Evolutionary conservation across 2,329 filamentous ascomycete genomes (phyloP).

Genomic region (Rutstroemia sp.): DNA sequence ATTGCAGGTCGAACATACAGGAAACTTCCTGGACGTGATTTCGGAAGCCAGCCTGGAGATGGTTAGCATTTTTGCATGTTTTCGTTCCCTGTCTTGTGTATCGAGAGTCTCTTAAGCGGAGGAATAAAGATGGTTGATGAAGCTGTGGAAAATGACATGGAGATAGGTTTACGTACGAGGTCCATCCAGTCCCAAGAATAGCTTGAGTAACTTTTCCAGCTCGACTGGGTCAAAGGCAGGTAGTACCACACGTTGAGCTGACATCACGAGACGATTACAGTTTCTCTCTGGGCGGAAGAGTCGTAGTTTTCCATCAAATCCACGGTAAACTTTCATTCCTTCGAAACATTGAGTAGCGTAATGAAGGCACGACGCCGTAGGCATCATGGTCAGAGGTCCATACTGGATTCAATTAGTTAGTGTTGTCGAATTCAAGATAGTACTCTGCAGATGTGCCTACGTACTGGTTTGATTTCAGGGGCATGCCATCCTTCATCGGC

Average conservation of each 20-base stretch:
- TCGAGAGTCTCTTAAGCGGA: background rate
- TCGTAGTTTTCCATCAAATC: constrained; percentile 33
- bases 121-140: background rate
- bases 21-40: constrained; percentile 58
- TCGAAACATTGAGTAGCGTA: constrained; percentile 15
- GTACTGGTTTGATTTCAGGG: constrained; percentile 65
- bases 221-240: constrained; percentile 66
- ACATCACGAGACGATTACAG: constrained; percentile 42
- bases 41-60: constrained; percentile 65
- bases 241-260: constrained; percentile 61
- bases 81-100: background rate
- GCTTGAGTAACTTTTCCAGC: constrained; percentile 65
- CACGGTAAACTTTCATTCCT: constrained; percentile 67
- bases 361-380: constrained; percentile 12
- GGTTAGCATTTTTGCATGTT: background rate
- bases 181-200: constrained; percentile 66
- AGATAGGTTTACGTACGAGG: constrained; percentile 28
- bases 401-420: background rate
- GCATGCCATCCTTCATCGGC: constrained; percentile 58
- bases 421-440: too few species aligned
- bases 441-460: constrained; percentile 25
- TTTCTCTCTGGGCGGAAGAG: constrained; percentile 35
- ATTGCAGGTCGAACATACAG: constrained; percentile 82
- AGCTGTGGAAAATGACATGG: too few species aligned
- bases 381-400: constrained; percentile 8